These are phyloP conservation scores for Spergularia bocconei DNA, from an alignment of 148 eudicot genomes.

Conservation along the genomic window DNA sequence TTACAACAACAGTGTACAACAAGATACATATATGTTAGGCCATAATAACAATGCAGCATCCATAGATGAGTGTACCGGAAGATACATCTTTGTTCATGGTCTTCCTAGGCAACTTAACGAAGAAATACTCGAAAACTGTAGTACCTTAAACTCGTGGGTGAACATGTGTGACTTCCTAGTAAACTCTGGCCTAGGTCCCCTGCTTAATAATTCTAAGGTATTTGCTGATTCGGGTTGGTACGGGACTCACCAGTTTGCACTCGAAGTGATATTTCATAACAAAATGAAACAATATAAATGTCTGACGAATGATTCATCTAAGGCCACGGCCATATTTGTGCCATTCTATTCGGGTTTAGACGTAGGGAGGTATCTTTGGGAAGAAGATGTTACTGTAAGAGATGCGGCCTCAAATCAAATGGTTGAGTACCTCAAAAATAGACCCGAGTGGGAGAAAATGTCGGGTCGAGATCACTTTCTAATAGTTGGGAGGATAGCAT, in stretches of 20 bases:
- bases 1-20: too few relatives aligned
- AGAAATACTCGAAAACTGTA: constrained; percentile 43
- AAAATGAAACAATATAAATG: constrained; percentile 64
- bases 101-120: constrained; percentile 49
- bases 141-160: constrained; percentile 36
- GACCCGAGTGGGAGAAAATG: constrained; percentile 57
- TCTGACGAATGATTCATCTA: constrained; percentile 56
- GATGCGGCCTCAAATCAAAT: constrained; percentile 44
- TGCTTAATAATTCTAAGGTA: constrained; percentile 20
- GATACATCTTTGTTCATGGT: constrained; percentile 55
- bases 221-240: constrained; percentile 38
- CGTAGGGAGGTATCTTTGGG: constrained; percentile 45
- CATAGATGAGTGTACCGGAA: constrained; percentile 39
- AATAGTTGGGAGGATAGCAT: constrained; percentile 58
- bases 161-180: constrained; percentile 49
- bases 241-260: constrained; percentile 50
- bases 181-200: constrained; percentile 58
- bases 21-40: too few relatives aligned
- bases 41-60: too few relatives aligned
- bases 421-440: constrained; percentile 35
- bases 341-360: constrained; percentile 75
- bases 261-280: constrained; percentile 59
- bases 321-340: constrained; percentile 54
- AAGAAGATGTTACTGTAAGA: constrained; percentile 14
- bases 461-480: constrained; percentile 65